Conservation (phyloP, 1,139 yeast species). For the Zygoascus sp. region DNA sequence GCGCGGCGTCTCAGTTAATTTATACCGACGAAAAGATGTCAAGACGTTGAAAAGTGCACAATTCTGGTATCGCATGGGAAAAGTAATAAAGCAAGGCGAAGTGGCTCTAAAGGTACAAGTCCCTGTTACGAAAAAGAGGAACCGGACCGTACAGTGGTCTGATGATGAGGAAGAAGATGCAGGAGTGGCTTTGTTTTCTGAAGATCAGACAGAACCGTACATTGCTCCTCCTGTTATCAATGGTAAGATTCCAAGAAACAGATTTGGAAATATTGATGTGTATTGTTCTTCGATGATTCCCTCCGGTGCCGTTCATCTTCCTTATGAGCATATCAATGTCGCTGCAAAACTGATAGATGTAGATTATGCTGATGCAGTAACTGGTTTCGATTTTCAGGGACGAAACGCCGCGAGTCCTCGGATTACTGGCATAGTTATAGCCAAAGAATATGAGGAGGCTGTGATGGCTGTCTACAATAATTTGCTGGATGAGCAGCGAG, state of each 20-base stretch:
- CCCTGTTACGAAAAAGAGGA: conserved; percentile 28
- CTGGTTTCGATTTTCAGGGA: conserved; percentile 68
- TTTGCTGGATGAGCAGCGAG: conserved; percentile 51
- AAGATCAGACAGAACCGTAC: conserved; percentile 62
- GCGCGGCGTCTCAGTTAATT: conserved; percentile 33
- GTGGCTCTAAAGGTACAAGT: conserved; percentile 51
- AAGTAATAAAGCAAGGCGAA: conserved; percentile 66
- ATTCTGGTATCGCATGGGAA: conserved; percentile 83
- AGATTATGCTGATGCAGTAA: conserved; percentile 84
- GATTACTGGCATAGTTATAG: conserved; percentile 74
- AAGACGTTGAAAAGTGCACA: conserved; percentile 62
- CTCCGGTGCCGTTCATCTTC: conserved; percentile 62
- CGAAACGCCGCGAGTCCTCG: conserved; percentile 54
- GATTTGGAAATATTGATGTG: conserved; percentile 70
- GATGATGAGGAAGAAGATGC: conserved; percentile 45
- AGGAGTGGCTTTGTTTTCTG: conserved; percentile 50
- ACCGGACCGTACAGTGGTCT: conserved; percentile 23
- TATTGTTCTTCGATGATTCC: conserved; percentile 76
- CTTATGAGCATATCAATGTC: conserved; percentile 49
- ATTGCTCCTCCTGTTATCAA: conserved; percentile 47
- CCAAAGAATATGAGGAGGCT: conserved; percentile 61
- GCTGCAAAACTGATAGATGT: conserved; percentile 70
- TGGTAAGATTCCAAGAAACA: conserved; percentile 62
- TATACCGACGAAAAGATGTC: conserved; percentile 66
- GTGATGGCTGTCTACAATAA: conserved; percentile 53